Conservation (phyloP, 2,329 filamentous ascomycete genomes). For the Colletotrichum noveboracense region DNA sequence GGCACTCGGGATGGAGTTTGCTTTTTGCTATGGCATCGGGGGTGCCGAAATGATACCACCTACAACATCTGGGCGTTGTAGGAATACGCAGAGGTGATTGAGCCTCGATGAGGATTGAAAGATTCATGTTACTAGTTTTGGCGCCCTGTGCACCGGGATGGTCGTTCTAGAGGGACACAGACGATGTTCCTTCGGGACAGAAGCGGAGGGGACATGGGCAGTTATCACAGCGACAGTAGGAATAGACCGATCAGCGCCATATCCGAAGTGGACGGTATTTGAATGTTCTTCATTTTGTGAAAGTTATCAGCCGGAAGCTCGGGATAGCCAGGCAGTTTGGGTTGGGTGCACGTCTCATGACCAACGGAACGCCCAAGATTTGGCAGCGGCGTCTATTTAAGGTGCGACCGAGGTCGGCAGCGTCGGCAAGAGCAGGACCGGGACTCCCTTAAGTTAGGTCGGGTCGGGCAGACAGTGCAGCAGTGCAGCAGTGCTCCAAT, state of each 20-base stretch:
- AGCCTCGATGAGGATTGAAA: background rate
- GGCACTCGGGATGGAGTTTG: background rate
- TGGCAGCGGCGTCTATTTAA: background rate
- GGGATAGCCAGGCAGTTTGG: background rate
- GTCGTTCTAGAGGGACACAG: background rate
- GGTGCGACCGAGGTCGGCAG: background rate
- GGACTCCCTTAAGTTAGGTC: background rate
- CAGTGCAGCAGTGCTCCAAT: background rate
- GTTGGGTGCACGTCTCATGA: background rate
- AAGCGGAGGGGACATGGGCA: background rate
- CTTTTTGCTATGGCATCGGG: slow-evolving; percentile 9
- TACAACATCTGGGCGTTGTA: slow-evolving; percentile 12
- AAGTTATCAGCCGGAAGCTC: background rate
- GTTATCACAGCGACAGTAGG: background rate
- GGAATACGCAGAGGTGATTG: background rate
- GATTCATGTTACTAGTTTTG: background rate
- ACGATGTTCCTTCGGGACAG: background rate
- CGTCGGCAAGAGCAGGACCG: background rate
- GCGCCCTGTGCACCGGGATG: background rate
- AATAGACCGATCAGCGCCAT: background rate
- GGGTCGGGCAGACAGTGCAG: background rate
- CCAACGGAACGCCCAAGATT: background rate
- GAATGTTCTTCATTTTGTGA: background rate
- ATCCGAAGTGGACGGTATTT: background rate
- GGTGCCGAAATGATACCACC: slow-evolving; percentile 12